phyloP scores from a whole-genome alignment of 116 monocot genomes.

The Thalassia testudinum region DNA sequence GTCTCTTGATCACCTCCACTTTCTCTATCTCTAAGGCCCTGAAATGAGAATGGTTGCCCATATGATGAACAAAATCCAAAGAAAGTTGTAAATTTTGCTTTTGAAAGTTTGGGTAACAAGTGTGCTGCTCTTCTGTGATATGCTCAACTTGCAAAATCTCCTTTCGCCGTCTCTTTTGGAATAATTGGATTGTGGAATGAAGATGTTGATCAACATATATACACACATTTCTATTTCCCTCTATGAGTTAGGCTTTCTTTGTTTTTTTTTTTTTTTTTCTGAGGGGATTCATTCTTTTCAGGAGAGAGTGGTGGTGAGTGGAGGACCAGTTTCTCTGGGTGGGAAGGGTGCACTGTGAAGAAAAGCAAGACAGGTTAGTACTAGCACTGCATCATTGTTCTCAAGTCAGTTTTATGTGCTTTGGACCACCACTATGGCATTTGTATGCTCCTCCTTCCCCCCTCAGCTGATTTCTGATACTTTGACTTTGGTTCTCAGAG shows the following conservation, averaged over 20 bases:
- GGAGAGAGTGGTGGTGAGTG: conserved; percentile 34
- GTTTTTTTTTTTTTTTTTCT: too few relatives aligned
- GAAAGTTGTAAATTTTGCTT: too few relatives aligned
- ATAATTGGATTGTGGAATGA: background rate
- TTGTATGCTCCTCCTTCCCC: background rate
- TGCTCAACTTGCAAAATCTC: background rate
- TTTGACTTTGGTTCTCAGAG: conserved; percentile 17
- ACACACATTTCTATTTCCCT: too few relatives aligned
- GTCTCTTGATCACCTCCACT: conserved; percentile 1
- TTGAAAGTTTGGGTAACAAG: too few relatives aligned
- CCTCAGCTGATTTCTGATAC: background rate
- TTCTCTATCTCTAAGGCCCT: background rate
- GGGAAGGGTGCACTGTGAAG: conserved; percentile 55
- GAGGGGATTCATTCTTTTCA: too few relatives aligned
- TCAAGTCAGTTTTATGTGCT: conserved; percentile 1
- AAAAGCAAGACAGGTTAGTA: conserved; percentile 79
- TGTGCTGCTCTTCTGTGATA: background rate
- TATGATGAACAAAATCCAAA: too few relatives aligned
- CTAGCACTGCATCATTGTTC: background rate
- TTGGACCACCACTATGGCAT: background rate
- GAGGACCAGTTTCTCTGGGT: conserved; percentile 75
- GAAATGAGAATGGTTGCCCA: too few relatives aligned
- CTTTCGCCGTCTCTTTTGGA: background rate
- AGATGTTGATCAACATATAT: background rate
- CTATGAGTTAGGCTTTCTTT: too few relatives aligned